Evolutionary conservation across 163 green algal genomes (phyloP), one percentile per base, ranked within the genome.

Genomic region (Chlorella variabilis): DNA sequence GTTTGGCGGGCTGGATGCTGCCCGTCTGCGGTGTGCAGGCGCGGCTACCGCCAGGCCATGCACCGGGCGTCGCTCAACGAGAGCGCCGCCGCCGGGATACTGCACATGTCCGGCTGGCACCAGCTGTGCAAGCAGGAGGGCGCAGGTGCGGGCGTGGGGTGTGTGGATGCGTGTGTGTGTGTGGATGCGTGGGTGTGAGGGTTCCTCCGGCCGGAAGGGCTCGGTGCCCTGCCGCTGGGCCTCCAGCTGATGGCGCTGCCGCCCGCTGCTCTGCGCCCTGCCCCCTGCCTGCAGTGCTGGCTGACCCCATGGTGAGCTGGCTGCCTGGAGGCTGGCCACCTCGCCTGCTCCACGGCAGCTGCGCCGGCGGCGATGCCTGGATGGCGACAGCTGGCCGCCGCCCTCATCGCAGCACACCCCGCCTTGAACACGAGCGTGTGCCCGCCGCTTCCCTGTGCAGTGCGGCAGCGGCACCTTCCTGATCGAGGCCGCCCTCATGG

Each of bases 381-480:
- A n/a, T n/a, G n/a, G n/a, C n/a, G n/a, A n/a, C n/a, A n/a, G n/a
- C n/a, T n/a, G n/a, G n/a, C n/a, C n/a, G n/a, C n/a, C n/a, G n/a
- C n/a, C n/a, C n/a, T n/a, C n/a, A n/a, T n/a, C n/a, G n/a, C n/a
- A n/a, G n/a, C n/a, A n/a, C n/a, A n/a, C n/a, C n/a, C n/a, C n/a
- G n/a, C n/a, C n/a, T n/a, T n/a, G n/a, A n/a, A n/a, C n/a, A n/a
- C n/a, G n/a, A n/a, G n/a, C n/a, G n/a, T n/a, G n/a, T n/a, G n/a
- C n/a, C n/a, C n/a, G n/a, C n/a, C n/a, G n/a, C n/a, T n/a, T n/a
- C n/a, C n/a, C n/a, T n/a, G n/a, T n/a, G 31, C 98, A 98, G 96
- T 98, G 95, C 79, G 96, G 96, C 71, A 93, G 85, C 31, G 96
- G 95, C 33, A 98, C 96, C 23, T 75, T 99, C 3, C 88, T 98